Evolutionary conservation across 2,329 filamentous ascomycete genomes (phyloP).

Genomic region (Ophiostoma angusticollis): DNA sequence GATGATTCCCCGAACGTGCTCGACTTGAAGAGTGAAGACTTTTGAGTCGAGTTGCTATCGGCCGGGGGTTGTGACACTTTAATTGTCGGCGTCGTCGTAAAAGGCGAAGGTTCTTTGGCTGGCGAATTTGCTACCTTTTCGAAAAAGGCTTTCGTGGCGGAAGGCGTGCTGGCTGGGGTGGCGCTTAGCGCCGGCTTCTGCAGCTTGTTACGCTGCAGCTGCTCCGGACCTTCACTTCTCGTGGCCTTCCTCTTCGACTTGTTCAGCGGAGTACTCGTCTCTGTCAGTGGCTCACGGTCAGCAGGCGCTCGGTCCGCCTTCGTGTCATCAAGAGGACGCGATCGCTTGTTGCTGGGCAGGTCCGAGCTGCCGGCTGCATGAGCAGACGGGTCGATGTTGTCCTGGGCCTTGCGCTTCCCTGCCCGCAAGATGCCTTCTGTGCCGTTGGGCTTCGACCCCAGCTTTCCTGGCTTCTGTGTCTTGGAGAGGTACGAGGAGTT

Average conservation of each 20-base stretch:
- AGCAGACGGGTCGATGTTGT: constrained; percentile 30
- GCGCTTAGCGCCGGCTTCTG: constrained; percentile 26
- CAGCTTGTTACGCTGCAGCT: constrained; percentile 37
- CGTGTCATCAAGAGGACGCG: constrained; percentile 21
- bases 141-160: constrained; percentile 42
- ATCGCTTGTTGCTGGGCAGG: constrained; percentile 35
- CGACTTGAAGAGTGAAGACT: constrained; percentile 17
- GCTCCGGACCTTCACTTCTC: constrained; percentile 28
- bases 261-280: constrained; percentile 23
- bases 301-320: constrained; percentile 9
- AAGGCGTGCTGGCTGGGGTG: constrained; percentile 24
- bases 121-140: constrained; percentile 44
- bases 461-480: constrained; percentile 15
- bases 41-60: constrained; percentile 14
- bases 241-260: constrained; percentile 42
- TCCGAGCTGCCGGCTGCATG: constrained; percentile 20
- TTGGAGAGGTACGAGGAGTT: constrained; percentile 9
- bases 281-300: constrained; percentile 26
- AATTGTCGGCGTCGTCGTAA: constrained; percentile 12
- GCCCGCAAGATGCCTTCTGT: constrained; percentile 21
- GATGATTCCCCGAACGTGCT: constrained; percentile 21
- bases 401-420: constrained; percentile 44
- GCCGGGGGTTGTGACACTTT: constrained; percentile 16
- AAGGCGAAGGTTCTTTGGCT: constrained; percentile 18
- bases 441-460: constrained; percentile 20